Conservation (phyloP, 2,329 filamentous ascomycete genomes). For the Furcasterigmium sp. region DNA sequence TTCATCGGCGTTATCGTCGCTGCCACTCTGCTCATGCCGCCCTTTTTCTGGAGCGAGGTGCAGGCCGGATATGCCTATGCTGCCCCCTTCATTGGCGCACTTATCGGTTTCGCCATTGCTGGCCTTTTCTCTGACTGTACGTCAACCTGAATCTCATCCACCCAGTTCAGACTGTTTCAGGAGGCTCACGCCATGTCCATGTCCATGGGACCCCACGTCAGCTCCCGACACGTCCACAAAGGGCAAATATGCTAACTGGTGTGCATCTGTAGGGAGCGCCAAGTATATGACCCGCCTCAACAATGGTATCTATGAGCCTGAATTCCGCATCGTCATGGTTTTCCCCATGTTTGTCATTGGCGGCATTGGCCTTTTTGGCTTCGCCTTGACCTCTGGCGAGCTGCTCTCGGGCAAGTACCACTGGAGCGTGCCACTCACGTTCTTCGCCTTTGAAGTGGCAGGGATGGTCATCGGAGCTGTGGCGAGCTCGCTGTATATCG, state of each 20-base stretch:
- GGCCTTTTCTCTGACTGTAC: slow-evolving; percentile 71
- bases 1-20: slow-evolving; percentile 82
- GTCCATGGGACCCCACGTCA: too few species aligned
- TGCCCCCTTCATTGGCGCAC: slow-evolving; percentile 77
- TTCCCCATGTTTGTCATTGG: slow-evolving; percentile 76
- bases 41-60: slow-evolving; percentile 76
- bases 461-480: slow-evolving; percentile 93
- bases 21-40: slow-evolving; percentile 75
- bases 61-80: slow-evolving; percentile 84
- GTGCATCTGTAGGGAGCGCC: too few species aligned
- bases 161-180: too few species aligned
- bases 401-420: slow-evolving; percentile 51
- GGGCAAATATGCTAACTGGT: too few species aligned
- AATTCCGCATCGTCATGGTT: slow-evolving; percentile 81
- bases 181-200: too few species aligned
- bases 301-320: slow-evolving; percentile 75
- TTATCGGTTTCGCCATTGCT: slow-evolving; percentile 71
- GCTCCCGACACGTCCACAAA: too few species aligned
- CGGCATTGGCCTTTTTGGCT: slow-evolving; percentile 76
- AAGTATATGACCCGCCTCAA: slow-evolving; percentile 68
- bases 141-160: too few species aligned
- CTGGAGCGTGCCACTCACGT: slow-evolving; percentile 72
- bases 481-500: slow-evolving; percentile 78
- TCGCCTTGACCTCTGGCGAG: slow-evolving; percentile 67
- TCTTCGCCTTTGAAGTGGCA: slow-evolving; percentile 77